A percentile compares a stretch with the other conserved stretches of the same genome.
Evolutionary conservation across 805 yeast species (phyloP).

Genomic region (Metschnikowia shivogae): DNA sequence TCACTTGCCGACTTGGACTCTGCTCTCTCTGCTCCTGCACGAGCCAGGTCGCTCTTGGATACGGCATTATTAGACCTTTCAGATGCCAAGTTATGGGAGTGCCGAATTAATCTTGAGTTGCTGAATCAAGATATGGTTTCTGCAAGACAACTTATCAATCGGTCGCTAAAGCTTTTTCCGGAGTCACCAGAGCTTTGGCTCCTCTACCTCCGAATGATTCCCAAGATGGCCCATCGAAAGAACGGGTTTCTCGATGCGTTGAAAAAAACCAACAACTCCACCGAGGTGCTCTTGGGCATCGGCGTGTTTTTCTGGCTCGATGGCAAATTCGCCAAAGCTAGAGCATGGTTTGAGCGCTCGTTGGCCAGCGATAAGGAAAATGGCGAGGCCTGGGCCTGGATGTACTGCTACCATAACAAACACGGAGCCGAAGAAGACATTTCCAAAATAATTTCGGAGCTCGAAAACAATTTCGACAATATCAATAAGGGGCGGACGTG

Average conservation of each 20-base stretch:
- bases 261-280: slow-evolving; percentile 56
- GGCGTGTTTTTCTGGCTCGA: slow-evolving; percentile 66
- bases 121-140: slow-evolving; percentile 44
- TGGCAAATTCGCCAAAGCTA: slow-evolving; percentile 59
- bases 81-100: slow-evolving; percentile 52
- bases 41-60: slow-evolving; percentile 73
- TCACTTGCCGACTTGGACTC: slow-evolving; percentile 43
- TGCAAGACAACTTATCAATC: slow-evolving; percentile 51
- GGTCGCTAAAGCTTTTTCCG: slow-evolving; percentile 58
- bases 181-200: slow-evolving; percentile 62
- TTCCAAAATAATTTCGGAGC: background rate
- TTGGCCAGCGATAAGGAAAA: slow-evolving; percentile 47
- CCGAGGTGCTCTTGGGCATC: slow-evolving; percentile 55
- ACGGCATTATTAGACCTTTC: slow-evolving; percentile 55
- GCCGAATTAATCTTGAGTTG: slow-evolving; percentile 55
- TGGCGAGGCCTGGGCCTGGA: slow-evolving; percentile 81
- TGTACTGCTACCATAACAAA: slow-evolving; percentile 25
- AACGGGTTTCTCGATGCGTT: slow-evolving; percentile 68
- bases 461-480: slow-evolving; percentile 6
- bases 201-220: slow-evolving; percentile 46
- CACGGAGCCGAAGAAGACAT: slow-evolving; percentile 9
- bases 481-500: slow-evolving; percentile 64
- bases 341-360: slow-evolving; percentile 72
- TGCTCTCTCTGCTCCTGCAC: slow-evolving; percentile 37
- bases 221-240: slow-evolving; percentile 49